A percentile compares a stretch with the other conserved stretches of the same genome.
phyloP scores from a whole-genome alignment of 805 yeast species.

The Schizosaccharomyces octosporus region DNA sequence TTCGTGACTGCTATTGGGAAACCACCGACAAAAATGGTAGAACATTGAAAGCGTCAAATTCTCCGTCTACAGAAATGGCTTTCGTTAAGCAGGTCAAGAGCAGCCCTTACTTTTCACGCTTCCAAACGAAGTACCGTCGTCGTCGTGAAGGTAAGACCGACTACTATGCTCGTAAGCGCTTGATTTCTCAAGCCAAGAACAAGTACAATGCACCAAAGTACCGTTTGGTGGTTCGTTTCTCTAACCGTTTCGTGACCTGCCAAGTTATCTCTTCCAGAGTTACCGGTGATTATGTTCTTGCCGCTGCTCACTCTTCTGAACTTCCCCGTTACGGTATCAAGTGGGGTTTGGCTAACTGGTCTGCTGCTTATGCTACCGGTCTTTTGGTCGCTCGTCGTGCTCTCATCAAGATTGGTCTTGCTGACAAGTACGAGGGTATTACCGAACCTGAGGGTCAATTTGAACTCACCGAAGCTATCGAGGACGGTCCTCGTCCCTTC shows the following conservation, averaged over 20 bases:
- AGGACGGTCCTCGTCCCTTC: slow-evolving; percentile 98
- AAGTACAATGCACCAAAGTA: slow-evolving; percentile 98
- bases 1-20: neutral
- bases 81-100: slow-evolving; percentile 50
- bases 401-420: slow-evolving; percentile 87
- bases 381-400: slow-evolving; percentile 97
- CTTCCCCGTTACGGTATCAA: slow-evolving; percentile 90
- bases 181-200: slow-evolving; percentile 98
- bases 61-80: slow-evolving; percentile 25
- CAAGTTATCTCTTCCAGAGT: slow-evolving; percentile 92
- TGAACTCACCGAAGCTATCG: slow-evolving; percentile 95
- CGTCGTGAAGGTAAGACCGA: slow-evolving; percentile 99
- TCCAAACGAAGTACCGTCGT: slow-evolving; percentile 99
- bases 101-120: slow-evolving; percentile 94
- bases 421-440: slow-evolving; percentile 94
- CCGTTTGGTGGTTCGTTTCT: slow-evolving; percentile 98
- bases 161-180: slow-evolving; percentile 99
- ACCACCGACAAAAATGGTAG: neutral
- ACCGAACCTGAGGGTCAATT: slow-evolving; percentile 99
- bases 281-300: slow-evolving; percentile 84
- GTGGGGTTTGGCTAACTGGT: slow-evolving; percentile 99
- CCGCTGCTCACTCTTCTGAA: slow-evolving; percentile 98
- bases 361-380: slow-evolving; percentile 99
- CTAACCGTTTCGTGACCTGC: slow-evolving; percentile 97
- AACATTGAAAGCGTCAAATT: neutral